phyloP scores from a whole-genome alignment of 768 basidiomycete genomes.

The Trametes cubensis region DNA sequence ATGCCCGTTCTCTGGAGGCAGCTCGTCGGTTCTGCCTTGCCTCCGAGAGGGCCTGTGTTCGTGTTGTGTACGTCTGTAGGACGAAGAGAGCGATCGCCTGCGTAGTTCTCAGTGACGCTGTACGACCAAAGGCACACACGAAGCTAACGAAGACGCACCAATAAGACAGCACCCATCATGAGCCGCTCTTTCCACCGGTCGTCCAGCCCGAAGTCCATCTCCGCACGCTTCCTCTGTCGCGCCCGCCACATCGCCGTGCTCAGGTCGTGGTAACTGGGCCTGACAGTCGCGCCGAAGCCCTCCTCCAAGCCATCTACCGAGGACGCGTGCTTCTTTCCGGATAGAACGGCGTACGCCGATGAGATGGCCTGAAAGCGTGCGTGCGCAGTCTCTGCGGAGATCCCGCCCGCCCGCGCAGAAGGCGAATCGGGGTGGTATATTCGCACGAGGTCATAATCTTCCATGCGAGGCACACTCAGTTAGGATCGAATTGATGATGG shows the following conservation, averaged over 20 bases:
- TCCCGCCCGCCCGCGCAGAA: conserved; percentile 36
- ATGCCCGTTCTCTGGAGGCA: neutral
- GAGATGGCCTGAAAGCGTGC: conserved; percentile 71
- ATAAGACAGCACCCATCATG: conserved; percentile 55
- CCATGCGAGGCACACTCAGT: neutral
- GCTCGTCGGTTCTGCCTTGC: conserved; percentile 2
- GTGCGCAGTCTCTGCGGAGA: conserved; percentile 55
- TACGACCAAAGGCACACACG: neutral
- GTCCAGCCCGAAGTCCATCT: conserved; percentile 55
- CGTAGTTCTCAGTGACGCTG: neutral
- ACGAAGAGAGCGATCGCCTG: conserved; percentile 32
- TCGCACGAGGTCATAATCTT: conserved; percentile 80
- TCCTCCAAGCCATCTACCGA: conserved; percentile 28
- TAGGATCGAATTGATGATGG: conserved; percentile 17
- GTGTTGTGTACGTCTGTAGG: conserved; percentile 30
- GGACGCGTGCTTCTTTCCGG: conserved; percentile 43
- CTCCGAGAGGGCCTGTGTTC: conserved; percentile 27
- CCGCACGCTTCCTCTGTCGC: conserved; percentile 36
- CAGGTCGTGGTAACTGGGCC: conserved; percentile 28
- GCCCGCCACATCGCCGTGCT: conserved; percentile 46
- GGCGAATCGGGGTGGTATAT: conserved; percentile 79
- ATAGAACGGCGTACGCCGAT: conserved; percentile 66
- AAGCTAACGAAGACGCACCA: conserved; percentile 41
- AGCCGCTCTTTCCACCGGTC: conserved; percentile 70
- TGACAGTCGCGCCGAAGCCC: conserved; percentile 2